A percentile compares a stretch with the other conserved stretches of the same genome.
Conservation (phyloP, 768 basidiomycete species). For the Melanogaster broomeanus region DNA sequence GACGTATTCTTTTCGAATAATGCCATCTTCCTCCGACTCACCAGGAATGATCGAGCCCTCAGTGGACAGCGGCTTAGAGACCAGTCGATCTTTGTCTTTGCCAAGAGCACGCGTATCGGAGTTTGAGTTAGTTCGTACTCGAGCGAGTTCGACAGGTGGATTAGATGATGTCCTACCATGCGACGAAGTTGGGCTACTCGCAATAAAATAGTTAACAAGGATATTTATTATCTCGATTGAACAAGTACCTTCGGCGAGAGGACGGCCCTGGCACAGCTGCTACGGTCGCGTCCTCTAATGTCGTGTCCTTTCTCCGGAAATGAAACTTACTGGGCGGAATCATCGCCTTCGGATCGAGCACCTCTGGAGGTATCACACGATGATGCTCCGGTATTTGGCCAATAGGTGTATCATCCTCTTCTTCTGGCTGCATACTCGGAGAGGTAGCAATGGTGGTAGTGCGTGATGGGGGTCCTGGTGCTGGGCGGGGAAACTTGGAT, state of each 20-base stretch:
- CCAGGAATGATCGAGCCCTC: constrained; percentile 75
- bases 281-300: constrained; percentile 11
- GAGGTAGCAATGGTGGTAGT: constrained; percentile 6
- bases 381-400: constrained; percentile 70
- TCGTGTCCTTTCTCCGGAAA: constrained; percentile 47
- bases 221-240: background rate
- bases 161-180: constrained; percentile 16
- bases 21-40: constrained; percentile 81
- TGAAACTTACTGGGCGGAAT: constrained; percentile 83
- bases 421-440: constrained; percentile 25
- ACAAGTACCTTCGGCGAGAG: constrained; percentile 21
- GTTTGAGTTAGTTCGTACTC: constrained; percentile 15
- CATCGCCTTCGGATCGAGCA: constrained; percentile 77
- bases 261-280: constrained; percentile 2
- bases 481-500: constrained; percentile 71
- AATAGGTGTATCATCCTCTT: constrained; percentile 33
- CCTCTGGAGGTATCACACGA: constrained; percentile 74
- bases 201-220: background rate
- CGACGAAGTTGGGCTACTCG: constrained; percentile 13
- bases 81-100: constrained; percentile 14
- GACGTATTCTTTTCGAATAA: constrained; percentile 86
- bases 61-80: constrained; percentile 41
- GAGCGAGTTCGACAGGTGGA: constrained; percentile 1
- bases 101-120: constrained; percentile 1
- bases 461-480: constrained; percentile 12